Evolutionary conservation across 148 eudicot genomes (phyloP).

Genomic region (Drosera capensis): DNA sequence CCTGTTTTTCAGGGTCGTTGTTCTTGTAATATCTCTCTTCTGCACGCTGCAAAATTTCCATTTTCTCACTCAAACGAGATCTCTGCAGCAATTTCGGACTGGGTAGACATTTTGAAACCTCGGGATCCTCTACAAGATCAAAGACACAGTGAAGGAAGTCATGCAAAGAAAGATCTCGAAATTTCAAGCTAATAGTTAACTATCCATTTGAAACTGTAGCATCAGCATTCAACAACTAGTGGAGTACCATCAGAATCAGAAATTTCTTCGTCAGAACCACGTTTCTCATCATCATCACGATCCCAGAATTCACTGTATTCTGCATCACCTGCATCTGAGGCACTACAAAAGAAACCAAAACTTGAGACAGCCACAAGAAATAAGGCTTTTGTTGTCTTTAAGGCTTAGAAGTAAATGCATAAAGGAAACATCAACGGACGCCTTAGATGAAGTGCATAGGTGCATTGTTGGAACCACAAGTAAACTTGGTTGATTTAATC

Average conservation of each 20-base stretch:
- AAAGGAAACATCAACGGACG: background rate
- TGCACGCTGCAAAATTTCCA: conserved; percentile 58
- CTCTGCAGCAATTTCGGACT: conserved; percentile 28
- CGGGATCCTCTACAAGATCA: conserved; percentile 39
- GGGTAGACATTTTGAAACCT: conserved; percentile 22
- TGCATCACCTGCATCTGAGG: conserved; percentile 23
- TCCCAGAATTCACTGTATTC: conserved; percentile 77
- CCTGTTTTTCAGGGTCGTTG: conserved; percentile 41
- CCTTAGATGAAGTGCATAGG: too few species aligned
- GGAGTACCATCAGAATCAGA: conserved; percentile 77
- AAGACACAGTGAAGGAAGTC: conserved; percentile 1
- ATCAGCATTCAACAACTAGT: too few species aligned
- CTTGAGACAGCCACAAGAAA: background rate
- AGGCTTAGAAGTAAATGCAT: background rate
- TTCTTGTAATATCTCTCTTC: conserved; percentile 70
- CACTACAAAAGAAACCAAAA: conserved; percentile 23
- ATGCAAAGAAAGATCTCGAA: too few species aligned
- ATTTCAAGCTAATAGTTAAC: too few species aligned
- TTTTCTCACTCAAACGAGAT: conserved; percentile 37
- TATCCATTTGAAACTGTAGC: too few species aligned
- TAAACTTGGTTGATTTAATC: too few species aligned
- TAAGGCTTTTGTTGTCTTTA: background rate
- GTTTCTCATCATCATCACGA: conserved; percentile 49
- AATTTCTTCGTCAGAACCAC: conserved; percentile 74
- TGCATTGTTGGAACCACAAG: too few species aligned